Percentiles rank a stretch among this genome's conserved stretches.
Conservation (phyloP, 2,329 filamentous ascomycete genomes). For the Penicillium sp. region DNA sequence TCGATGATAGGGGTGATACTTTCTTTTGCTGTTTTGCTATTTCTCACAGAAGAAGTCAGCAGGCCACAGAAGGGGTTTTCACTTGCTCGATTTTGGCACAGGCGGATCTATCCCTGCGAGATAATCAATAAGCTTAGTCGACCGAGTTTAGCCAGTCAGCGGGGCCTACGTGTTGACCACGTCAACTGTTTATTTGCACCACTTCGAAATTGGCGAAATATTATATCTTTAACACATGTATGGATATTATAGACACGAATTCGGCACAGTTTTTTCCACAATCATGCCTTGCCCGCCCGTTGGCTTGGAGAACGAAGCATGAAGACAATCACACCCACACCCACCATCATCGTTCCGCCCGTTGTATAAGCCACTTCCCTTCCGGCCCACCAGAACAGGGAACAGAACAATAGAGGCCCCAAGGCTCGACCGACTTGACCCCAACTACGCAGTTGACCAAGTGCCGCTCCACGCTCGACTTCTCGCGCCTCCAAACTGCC, state of each 20-base stretch:
- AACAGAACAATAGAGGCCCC: not conserved
- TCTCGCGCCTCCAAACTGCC: not conserved
- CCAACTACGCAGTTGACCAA: not conserved
- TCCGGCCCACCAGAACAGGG: not conserved
- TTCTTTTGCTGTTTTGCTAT: no score
- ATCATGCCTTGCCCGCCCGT: not conserved
- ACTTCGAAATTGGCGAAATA: no score
- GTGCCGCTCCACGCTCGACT: not conserved
- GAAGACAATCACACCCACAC: not conserved
- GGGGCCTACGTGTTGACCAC: no score
- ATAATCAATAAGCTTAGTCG: no score
- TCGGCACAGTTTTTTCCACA: not conserved
- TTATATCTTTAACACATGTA: no score
- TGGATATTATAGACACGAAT: not conserved
- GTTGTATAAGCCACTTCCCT: not conserved
- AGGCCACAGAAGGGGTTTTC: no score
- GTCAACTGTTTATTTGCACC: no score
- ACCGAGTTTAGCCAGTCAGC: no score
- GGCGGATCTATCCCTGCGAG: no score
- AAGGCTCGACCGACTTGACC: slow-evolving; percentile 1
- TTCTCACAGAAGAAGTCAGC: no score
- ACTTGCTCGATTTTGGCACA: no score
- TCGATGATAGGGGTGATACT: no score
- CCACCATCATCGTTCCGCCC: not conserved
- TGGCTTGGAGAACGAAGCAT: not conserved